Conservation (phyloP, 208 protist genomes). For the Crithidia expoeki region DNA sequence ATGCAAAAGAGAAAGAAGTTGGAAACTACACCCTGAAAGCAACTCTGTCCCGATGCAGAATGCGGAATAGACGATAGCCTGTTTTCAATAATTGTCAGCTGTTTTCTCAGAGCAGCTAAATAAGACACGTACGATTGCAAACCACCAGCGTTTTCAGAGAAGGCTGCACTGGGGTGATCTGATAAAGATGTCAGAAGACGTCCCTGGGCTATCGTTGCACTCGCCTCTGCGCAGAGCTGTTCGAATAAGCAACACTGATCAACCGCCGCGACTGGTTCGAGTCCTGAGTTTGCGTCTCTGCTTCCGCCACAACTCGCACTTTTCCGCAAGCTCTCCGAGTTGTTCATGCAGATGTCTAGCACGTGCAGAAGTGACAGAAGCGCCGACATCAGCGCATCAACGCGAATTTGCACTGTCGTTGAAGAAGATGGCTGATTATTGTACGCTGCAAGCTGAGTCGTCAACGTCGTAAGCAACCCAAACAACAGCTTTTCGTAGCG, state of each 20-base stretch:
- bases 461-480: not conserved
- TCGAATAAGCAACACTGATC: not conserved
- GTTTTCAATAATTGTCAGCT: conserved; percentile 5
- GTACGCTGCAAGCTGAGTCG: not conserved
- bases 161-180: not conserved
- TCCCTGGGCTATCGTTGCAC: not conserved
- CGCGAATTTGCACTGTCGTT: not conserved
- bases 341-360: conserved; percentile 2
- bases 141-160: not conserved
- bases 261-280: not conserved
- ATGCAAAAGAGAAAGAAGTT: not conserved
- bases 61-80: not conserved
- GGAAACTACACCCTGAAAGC: not conserved
- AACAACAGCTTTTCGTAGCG: not conserved
- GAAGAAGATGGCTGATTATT: not conserved
- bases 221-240: not conserved
- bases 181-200: not conserved
- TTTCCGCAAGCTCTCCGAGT: too few species aligned
- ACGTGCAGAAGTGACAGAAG: conserved; percentile 14
- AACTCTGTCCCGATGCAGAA: not conserved
- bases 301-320: not conserved
- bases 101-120: not conserved
- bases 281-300: not conserved
- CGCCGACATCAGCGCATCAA: conserved; percentile 16
- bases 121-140: not conserved